These are phyloP conservation scores for Lenwebbia sp. DNA, from an alignment of 345 rosid genomes.

Conservation along the genomic window DNA sequence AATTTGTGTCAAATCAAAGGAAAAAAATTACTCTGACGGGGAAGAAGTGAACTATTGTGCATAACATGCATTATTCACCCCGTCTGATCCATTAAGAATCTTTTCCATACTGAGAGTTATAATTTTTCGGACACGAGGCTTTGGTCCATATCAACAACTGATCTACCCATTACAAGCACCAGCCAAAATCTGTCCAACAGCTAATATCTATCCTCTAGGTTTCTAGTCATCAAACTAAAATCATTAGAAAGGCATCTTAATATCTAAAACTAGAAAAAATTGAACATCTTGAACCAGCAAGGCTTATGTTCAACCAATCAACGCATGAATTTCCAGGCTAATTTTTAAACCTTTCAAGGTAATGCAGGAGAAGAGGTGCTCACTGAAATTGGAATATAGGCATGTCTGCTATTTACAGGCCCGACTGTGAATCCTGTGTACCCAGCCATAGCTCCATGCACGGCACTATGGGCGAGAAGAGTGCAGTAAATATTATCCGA, in stretches of 20 bases:
- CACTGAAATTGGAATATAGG: slow-evolving; percentile 81
- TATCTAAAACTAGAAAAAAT: not conserved
- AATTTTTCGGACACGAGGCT: not conserved
- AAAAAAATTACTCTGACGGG: not conserved
- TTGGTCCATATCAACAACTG: not conserved
- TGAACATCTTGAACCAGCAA: not conserved
- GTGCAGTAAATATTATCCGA: slow-evolving; percentile 96
- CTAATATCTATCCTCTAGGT: not conserved
- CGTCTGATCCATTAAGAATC: not conserved
- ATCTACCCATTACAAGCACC: not conserved
- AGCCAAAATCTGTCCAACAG: not conserved
- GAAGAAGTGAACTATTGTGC: not conserved
- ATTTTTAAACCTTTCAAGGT: not conserved
- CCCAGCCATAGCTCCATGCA: slow-evolving; percentile 99
- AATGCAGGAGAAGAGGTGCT: slow-evolving; percentile 6
- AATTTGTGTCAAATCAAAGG: not conserved
- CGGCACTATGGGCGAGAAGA: slow-evolving; percentile 93
- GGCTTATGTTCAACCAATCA: not conserved
- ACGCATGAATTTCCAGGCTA: not conserved
- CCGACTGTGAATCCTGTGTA: slow-evolving; percentile 95
- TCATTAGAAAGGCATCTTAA: not conserved
- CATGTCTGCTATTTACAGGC: slow-evolving; percentile 86
- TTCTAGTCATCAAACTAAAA: not conserved
- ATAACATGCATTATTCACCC: not conserved
- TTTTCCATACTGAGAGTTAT: not conserved